These are phyloP conservation scores for Sergeia podlipaevii DNA, from an alignment of 208 protist species.

Conservation along the genomic window DNA sequence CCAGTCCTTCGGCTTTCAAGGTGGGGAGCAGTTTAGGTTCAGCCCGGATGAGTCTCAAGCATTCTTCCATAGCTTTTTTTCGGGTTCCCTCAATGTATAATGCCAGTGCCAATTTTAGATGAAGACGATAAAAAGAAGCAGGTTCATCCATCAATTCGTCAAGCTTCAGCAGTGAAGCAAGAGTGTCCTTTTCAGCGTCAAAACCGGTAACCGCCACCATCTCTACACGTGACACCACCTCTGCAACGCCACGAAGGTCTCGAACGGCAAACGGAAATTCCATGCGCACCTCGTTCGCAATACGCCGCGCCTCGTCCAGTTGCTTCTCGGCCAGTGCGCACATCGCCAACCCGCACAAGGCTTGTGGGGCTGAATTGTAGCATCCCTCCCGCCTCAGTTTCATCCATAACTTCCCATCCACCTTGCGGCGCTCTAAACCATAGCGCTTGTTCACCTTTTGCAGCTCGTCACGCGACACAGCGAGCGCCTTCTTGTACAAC, in stretches of 20 bases:
- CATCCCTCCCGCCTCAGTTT: constrained; percentile 66
- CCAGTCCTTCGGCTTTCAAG: constrained; percentile 56
- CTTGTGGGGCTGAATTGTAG: constrained; percentile 80
- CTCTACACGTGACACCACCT: constrained; percentile 81
- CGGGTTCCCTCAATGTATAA: constrained; percentile 65
- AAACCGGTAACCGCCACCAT: constrained; percentile 61
- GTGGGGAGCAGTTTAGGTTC: constrained; percentile 72
- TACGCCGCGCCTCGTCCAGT: constrained; percentile 30
- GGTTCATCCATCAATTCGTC: constrained; percentile 64
- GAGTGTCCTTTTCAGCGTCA: constrained; percentile 76
- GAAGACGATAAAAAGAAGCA: constrained; percentile 58
- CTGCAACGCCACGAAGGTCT: constrained; percentile 67
- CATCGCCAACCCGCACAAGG: constrained; percentile 81
- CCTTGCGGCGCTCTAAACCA: constrained; percentile 67
- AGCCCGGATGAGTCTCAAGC: constrained; percentile 63
- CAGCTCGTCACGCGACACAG: constrained; percentile 41
- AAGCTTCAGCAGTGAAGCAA: constrained; percentile 67
- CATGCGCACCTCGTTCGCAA: constrained; percentile 40
- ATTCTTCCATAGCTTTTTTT: constrained; percentile 71
- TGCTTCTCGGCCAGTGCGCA: constrained; percentile 53
- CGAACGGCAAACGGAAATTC: constrained; percentile 72
- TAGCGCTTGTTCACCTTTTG: constrained; percentile 47
- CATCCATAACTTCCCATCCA: constrained; percentile 55
- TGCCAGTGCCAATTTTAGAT: constrained; percentile 68
- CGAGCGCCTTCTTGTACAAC: constrained; percentile 64